Base-by-base conservation (phyloP, 306 rosid species). In the Quercus suber region DNA sequence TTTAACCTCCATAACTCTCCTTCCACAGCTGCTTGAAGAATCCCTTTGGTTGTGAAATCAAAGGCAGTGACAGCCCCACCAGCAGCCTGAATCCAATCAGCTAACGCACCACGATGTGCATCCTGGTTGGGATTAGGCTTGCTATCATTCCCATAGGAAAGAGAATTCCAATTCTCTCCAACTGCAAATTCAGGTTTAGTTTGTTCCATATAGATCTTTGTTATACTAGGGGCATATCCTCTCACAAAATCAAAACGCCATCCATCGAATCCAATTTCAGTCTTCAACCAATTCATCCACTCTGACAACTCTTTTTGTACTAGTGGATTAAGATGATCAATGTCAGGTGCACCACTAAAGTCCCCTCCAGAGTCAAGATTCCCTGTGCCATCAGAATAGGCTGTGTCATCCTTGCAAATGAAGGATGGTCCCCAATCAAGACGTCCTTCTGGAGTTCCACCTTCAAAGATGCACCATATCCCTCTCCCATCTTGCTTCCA, bases 351-450 rank as follows among this genome's bases (percentile, higher is more conserved):
- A 5, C 78, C 33, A 0, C 0, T 5, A 59, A 45, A 92, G 10
- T 1, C 20, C 1, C 31, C 85, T 0, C 98, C 96, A 5, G 87
- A 88, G 65, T 94, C 97, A 1, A 10, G 83, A 69, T 94, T 88
- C 7, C 98, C 96, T 12, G 79, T 88, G 79, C 98, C 98, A 57
- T 92, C 88, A 5, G 98, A 94, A 75, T 92, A 94, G 0, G 41
- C 17, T 19, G 78, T 88, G 89, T 92, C 97, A 25, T 90, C 93
- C 69, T 6, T 79, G 87, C 97, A 92, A 30, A 94, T 92, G 88
- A 90, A 89, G 21, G 80, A 65, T 0, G 94, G 93, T 3, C 92
- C 94, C 98, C 94, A 94, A 59, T 92, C 97, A 3, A 94, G 97
- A 11, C 86, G 84, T 17, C 56, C 7, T 67, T 94, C 96, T 0